Evolutionary conservation across 2,329 filamentous ascomycete species (phyloP), one percentile per base, ranked within the genome.

Genomic region (Neospermospora avenae): DNA sequence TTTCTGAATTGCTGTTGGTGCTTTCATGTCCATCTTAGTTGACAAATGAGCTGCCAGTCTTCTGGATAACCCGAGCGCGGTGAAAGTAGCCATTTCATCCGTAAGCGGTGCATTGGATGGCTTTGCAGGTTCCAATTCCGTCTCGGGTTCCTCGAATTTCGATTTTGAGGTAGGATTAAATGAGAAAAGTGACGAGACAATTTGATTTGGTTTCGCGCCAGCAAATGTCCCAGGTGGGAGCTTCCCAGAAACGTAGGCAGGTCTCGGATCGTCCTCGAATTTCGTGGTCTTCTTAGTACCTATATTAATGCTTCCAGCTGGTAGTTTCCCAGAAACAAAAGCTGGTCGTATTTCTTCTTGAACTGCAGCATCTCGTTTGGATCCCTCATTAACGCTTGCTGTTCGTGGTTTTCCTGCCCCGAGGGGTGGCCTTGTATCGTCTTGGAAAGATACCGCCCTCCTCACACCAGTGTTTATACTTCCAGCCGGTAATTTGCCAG

Each of bases 1-100:
- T 69, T 93, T 93, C 76, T 99, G 95, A 72, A 99, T 97, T 0
- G 91, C 91, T 0, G 95, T 99, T 5, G 95, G 95, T 0, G 91
- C 89, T 72, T 93, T 95, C 73, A 99, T 83, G 59, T 88, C 84
- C 74, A 99, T 86, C 76, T 96, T 98, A 46, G 86, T 85, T 5
- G 91, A 81, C 25, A 99, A 78, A 74, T 97, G 93, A 55, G 88
- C 83, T 11, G 95, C 92, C 24, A 99, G 79, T 10, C 85, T 84
- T 1, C 88, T 81, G 3, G 92, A 95, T 60, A 99, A 79, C 6
- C 93, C 93, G 31, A 99, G 81, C 0, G 88, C 88, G 28, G 87
- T 91, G 71, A 99, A 99, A 20, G 88, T 96, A 62, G 90, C 89
- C 31, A 91, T 84, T 66, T 93, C 92, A 60, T 89, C 89, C 11